Percentiles rank a stretch among this genome's conserved stretches.
phyloP scores from a whole-genome alignment of 1,139 yeast species.

The Candida sp. region DNA sequence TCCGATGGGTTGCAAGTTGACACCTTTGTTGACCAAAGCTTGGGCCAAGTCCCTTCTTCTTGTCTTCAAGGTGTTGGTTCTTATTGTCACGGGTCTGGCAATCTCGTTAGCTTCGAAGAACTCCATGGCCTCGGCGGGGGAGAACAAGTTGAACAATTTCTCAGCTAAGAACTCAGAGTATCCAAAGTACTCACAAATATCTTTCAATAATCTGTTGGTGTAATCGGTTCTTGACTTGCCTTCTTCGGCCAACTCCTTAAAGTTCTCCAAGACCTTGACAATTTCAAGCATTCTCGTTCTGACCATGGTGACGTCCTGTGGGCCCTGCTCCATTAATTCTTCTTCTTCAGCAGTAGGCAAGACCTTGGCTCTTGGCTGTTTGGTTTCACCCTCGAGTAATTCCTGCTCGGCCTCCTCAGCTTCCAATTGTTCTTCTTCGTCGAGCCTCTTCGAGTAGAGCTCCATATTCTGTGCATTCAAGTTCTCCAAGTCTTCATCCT shows the following conservation, averaged over 20 bases:
- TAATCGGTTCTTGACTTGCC: constrained; percentile 88
- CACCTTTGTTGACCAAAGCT: constrained; percentile 94
- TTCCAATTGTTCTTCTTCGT: constrained; percentile 72
- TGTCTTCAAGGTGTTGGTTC: constrained; percentile 94
- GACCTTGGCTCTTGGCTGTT: constrained; percentile 73
- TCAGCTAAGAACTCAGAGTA: constrained; percentile 95
- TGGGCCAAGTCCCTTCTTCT: constrained; percentile 97
- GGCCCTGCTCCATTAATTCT: constrained; percentile 50
- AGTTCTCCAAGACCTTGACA: constrained; percentile 94
- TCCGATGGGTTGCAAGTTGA: constrained; percentile 96
- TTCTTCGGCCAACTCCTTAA: constrained; percentile 82
- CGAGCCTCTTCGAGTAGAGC: constrained; percentile 70
- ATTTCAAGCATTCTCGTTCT: constrained; percentile 96
- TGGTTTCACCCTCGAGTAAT: constrained; percentile 58
- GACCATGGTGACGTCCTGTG: constrained; percentile 78
- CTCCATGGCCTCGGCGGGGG: constrained; percentile 97
- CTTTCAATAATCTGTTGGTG: constrained; percentile 73
- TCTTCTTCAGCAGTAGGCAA: constrained; percentile 64
- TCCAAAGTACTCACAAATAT: constrained; percentile 95
- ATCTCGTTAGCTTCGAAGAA: constrained; percentile 99
- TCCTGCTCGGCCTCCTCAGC: constrained; percentile 83
- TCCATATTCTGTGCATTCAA: constrained; percentile 91
- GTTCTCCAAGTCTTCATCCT: constrained; percentile 72
- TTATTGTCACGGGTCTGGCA: constrained; percentile 93
- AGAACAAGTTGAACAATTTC: constrained; percentile 85